Percentiles rank a stretch among this genome's conserved stretches.
phyloP scores from a whole-genome alignment of 306 rosid genomes.

The Echinosophora koreensis region DNA sequence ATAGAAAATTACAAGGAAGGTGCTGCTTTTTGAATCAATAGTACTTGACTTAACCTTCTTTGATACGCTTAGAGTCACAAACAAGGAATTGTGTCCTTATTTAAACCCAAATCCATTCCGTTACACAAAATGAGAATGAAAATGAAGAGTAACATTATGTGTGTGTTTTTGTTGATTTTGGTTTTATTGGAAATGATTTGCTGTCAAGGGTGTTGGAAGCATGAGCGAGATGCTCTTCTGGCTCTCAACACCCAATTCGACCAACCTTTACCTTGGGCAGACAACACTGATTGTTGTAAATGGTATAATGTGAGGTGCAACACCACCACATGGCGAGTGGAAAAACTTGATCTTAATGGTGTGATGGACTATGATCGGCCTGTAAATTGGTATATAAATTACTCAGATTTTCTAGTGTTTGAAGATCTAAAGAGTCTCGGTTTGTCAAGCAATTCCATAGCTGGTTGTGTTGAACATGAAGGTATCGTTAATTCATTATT shows the following conservation, averaged over 20 bases:
- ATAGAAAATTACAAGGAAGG: no score
- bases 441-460: neutral
- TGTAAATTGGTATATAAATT: neutral
- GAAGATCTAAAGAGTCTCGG: neutral
- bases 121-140: no score
- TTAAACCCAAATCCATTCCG: no score
- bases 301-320: constrained; percentile 6
- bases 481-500: neutral
- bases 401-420: neutral
- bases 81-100: no score
- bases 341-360: neutral
- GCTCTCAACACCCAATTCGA: neutral
- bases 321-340: constrained; percentile 1
- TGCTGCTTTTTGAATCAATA: no score
- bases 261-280: neutral
- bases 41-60: no score
- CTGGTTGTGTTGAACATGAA: neutral
- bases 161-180: no score
- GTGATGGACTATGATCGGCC: no score
- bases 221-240: neutral
- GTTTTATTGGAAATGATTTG: no score
- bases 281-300: constrained; percentile 5
- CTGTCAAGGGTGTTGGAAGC: neutral
- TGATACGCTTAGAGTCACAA: no score
- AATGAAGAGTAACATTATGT: no score